Evolutionary conservation across 2,329 filamentous ascomycete species (phyloP).

Genomic region (Corynespora cassiicola): DNA sequence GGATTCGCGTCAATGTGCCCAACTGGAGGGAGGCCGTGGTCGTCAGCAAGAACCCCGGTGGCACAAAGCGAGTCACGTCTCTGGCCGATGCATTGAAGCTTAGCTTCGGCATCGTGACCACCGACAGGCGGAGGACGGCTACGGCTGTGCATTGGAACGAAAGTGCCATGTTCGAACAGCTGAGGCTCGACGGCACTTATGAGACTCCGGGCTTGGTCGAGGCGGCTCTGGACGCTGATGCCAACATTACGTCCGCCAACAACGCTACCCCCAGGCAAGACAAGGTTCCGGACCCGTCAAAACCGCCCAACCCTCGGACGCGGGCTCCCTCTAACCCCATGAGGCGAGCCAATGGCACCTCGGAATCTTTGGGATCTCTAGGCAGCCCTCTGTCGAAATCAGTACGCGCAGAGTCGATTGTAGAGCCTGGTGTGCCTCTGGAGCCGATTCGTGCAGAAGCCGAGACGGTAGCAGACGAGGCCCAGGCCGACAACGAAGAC

Average conservation of each 20-base stretch:
- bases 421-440: constrained; percentile 37
- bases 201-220: constrained; percentile 43
- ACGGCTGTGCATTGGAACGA: constrained; percentile 67
- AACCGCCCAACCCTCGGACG: constrained; percentile 28
- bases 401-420: constrained; percentile 41
- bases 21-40: constrained; percentile 93
- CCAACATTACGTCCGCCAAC: constrained; percentile 37
- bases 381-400: constrained; percentile 44
- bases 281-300: no score
- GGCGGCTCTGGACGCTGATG: constrained; percentile 39
- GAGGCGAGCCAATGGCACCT: constrained; percentile 33
- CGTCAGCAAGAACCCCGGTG: constrained; percentile 97
- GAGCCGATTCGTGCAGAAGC: constrained; percentile 30
- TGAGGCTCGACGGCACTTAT: constrained; percentile 51
- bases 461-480: constrained; percentile 20
- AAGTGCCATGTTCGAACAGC: constrained; percentile 73
- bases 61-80: constrained; percentile 95
- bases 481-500: constrained; percentile 14
- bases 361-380: constrained; percentile 29
- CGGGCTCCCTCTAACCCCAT: constrained; percentile 35
- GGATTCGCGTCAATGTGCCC: constrained; percentile 88
- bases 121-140: constrained; percentile 64
- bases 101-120: constrained; percentile 96
- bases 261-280: constrained; percentile 33
- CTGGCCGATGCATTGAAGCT: constrained; percentile 94